Evolutionary conservation across 805 yeast species (phyloP), one percentile per base, ranked within the genome.

Genomic region (Pichia pseudocactophila): DNA sequence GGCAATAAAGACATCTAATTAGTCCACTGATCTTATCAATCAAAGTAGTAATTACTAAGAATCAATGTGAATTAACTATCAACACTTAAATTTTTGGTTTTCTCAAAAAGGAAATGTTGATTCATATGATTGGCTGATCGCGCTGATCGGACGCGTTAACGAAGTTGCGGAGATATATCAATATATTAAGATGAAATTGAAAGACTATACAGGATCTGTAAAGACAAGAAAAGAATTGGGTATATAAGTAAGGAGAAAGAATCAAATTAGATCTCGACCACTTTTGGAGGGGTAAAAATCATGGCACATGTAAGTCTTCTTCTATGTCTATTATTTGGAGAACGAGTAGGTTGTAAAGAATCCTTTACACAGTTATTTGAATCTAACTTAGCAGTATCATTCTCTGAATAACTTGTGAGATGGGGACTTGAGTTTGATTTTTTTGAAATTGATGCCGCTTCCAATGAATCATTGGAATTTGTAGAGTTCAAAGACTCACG

Each of bases 241-340:
- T 7, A 34, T 17, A 27, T 12, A 19, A 26, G 30, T 10, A n/a
- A 11, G 12, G 16, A 25, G 28, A 18, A 9, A 27, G 43, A 15
- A 9, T 19, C n/a, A 2, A 16, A 18, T 42, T 34, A 53, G 13
- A 59, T 46, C 15, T 61, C 60, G 19, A 61, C 50, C 7, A 59
- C 52, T 42, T 53, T 58, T 17, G 71, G 76, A 15, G 59, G 46
- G 13, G 65, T 64, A 48, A 72, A 71, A 28, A 67, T 64, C 50
- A 72, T 54, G 0, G 78, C 76, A 34, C 73, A 65, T 0, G 74
- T 64, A n/a, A 68, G 61, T 31, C 74, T 54, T 36, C 76, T 48
- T 30, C 61, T 63, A 50, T 72, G 78, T 31, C 59, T 54, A 9
- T 22, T 35, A 16, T 38, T 36, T 30, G n/a, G 15, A 22, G 19